Conservation (phyloP, 495 filamentous ascomycete species). For the Friedmanniomyces simplex region DNA sequence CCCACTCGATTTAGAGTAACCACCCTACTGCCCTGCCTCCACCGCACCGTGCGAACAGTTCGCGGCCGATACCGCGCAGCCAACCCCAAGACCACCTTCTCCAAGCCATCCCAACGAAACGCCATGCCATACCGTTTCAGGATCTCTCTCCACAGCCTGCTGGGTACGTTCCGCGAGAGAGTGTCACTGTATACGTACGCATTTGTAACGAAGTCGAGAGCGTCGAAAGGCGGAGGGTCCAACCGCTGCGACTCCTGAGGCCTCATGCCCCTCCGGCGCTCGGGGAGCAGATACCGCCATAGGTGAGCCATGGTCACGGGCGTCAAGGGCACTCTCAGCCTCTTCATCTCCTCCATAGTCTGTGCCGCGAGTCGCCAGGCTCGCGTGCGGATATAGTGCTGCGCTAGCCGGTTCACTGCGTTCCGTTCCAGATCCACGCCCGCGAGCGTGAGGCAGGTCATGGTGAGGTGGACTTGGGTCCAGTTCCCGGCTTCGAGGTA, state of each 20-base stretch:
- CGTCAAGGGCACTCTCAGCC: neutral
- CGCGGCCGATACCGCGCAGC: neutral
- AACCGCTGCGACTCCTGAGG: neutral
- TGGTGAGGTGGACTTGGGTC: slow-evolving; percentile 43
- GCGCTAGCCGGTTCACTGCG: slow-evolving; percentile 36
- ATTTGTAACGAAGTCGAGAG: slow-evolving; percentile 25
- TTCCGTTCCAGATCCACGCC: slow-evolving; percentile 16
- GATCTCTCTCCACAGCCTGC: slow-evolving; percentile 38
- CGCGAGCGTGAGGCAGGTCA: slow-evolving; percentile 37
- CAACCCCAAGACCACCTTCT: slow-evolving; percentile 28
- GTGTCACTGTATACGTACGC: slow-evolving; percentile 30
- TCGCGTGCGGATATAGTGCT: slow-evolving; percentile 24
- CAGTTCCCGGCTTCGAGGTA: slow-evolving; percentile 42
- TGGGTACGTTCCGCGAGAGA: slow-evolving; percentile 27
- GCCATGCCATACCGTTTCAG: slow-evolving; percentile 40
- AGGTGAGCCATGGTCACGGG: slow-evolving; percentile 6
- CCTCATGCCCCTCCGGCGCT: slow-evolving; percentile 6
- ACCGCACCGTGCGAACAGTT: neutral
- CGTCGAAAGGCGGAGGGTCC: slow-evolving; percentile 10
- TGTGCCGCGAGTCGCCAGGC: slow-evolving; percentile 7
- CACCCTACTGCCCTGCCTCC: neutral
- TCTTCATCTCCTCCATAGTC: slow-evolving; percentile 6
- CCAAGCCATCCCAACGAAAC: slow-evolving; percentile 33
- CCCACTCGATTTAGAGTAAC: neutral
- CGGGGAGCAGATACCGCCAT: slow-evolving; percentile 1